phyloP scores from a whole-genome alignment of 306 rosid species.

The cucumber (Cucumis sativus) region DNA sequence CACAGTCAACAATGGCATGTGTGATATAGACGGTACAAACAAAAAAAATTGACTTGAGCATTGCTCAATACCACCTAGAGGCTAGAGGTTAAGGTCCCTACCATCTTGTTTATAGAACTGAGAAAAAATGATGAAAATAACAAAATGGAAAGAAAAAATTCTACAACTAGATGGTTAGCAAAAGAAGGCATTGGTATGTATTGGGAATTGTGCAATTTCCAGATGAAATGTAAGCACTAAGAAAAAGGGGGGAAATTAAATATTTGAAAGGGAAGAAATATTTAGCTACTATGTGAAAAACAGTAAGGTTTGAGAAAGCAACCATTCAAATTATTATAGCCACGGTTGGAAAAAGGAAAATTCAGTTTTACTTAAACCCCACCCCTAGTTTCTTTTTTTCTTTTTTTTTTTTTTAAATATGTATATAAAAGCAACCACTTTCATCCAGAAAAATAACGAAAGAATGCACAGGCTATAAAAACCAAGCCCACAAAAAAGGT shows the following conservation, averaged over 20 bases:
- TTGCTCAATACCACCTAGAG: neutral
- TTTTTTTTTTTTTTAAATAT: too few relatives aligned
- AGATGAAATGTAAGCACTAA: neutral
- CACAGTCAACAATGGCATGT: neutral
- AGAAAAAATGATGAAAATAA: neutral
- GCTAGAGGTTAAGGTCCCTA: neutral
- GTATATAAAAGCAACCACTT: too few relatives aligned
- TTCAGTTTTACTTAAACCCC: neutral
- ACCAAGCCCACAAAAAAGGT: too few relatives aligned
- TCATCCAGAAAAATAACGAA: too few relatives aligned
- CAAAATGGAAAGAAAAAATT: neutral
- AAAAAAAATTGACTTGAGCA: neutral
- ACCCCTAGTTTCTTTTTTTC: too few relatives aligned
- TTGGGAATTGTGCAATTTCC: neutral
- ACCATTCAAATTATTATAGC: neutral
- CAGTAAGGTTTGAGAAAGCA: neutral
- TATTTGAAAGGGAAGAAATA: neutral
- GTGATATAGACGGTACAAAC: neutral
- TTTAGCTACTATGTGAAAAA: neutral
- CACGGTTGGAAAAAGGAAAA: neutral
- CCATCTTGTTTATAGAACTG: neutral
- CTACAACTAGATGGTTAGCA: neutral
- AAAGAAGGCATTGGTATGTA: neutral
- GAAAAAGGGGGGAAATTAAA: neutral
- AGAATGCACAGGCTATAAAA: too few relatives aligned